Evolutionary conservation across 2,329 filamentous ascomycete species (phyloP).

Genomic region (Cordyceps tenuipes): DNA sequence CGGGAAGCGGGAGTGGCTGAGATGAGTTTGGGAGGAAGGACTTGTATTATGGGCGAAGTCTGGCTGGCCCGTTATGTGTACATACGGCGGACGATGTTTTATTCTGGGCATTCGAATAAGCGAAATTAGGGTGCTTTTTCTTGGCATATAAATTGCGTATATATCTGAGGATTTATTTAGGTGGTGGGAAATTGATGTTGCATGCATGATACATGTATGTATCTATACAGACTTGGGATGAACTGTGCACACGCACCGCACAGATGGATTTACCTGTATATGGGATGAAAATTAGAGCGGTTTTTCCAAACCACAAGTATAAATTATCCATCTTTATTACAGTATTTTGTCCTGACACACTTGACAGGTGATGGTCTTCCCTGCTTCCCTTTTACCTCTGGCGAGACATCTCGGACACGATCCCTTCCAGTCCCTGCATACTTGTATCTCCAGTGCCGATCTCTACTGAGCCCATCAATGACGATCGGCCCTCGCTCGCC

Average conservation of each 20-base stretch:
- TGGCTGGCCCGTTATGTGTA: slow-evolving; percentile 1
- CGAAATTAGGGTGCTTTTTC: background rate
- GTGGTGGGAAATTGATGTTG: background rate
- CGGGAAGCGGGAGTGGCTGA: too few species aligned
- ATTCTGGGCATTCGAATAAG: background rate
- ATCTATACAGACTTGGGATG: background rate
- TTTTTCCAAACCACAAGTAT: too few species aligned
- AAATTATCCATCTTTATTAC: too few species aligned
- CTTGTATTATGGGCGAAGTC: background rate
- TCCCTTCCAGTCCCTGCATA: too few species aligned
- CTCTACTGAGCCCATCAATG: background rate
- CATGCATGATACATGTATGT: background rate
- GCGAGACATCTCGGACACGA: too few species aligned
- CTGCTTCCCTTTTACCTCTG: background rate
- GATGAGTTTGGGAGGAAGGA: too few species aligned
- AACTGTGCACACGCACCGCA: background rate
- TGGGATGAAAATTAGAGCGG: too few species aligned
- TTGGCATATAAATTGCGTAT: background rate
- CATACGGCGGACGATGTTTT: background rate
- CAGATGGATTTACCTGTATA: too few species aligned
- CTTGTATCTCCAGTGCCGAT: too few species aligned
- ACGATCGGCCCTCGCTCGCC: background rate
- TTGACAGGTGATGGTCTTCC: background rate
- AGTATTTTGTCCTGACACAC: too few species aligned
- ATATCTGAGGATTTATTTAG: background rate